phyloP scores from a whole-genome alignment of 306 rosid species.

The Corylus americana region DNA sequence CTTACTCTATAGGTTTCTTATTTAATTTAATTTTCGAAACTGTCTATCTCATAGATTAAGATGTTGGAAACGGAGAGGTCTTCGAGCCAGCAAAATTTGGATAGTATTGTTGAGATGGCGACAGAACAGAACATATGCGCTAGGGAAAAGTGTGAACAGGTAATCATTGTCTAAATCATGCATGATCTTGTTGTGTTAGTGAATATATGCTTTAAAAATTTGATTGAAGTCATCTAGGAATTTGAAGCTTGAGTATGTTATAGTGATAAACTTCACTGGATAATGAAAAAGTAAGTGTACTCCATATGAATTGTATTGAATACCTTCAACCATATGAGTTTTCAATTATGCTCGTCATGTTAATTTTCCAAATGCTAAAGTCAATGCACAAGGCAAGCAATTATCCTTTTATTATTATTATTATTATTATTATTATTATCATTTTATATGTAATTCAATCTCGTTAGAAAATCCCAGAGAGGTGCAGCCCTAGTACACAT shows the following conservation, averaged over 20 bases:
- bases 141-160: conserved; percentile 72
- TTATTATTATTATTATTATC: too few relatives aligned
- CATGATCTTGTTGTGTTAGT: neutral
- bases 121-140: conserved; percentile 69
- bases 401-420: too few relatives aligned
- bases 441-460: too few relatives aligned
- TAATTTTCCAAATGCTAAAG: neutral
- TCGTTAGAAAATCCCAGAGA: too few relatives aligned
- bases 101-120: conserved; percentile 69
- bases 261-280: neutral
- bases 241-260: neutral
- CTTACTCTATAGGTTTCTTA: neutral
- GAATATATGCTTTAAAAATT: neutral
- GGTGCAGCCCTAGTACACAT: too few relatives aligned
- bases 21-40: conserved; percentile 13
- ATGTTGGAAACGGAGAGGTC: conserved; percentile 71
- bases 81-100: conserved; percentile 76
- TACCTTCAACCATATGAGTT: too few relatives aligned
- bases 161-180: conserved; percentile 34
- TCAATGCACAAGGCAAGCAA: neutral
- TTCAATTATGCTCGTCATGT: neutral
- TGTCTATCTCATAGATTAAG: conserved; percentile 58
- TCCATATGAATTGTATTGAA: neutral
- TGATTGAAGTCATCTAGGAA: neutral
- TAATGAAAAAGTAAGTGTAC: neutral